Conservation (phyloP, 108 stramenopile genomes). For the Stephanodiscus triporus region DNA sequence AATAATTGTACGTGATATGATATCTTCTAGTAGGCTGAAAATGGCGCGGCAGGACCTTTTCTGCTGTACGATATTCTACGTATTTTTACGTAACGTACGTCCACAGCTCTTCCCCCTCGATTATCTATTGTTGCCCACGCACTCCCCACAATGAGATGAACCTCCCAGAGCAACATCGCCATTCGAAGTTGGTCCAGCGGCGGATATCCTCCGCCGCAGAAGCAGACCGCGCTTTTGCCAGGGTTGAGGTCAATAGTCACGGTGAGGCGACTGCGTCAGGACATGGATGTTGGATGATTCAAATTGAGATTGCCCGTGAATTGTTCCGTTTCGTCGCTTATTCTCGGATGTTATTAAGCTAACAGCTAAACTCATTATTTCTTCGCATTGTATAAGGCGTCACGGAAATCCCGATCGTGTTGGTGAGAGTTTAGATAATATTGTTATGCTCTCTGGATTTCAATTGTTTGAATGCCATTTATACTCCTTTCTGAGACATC, state of each 20-base stretch:
- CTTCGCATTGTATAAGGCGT: constrained; percentile 6
- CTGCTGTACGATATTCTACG: no score
- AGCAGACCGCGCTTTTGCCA: constrained; percentile 35
- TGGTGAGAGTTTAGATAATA: constrained; percentile 13
- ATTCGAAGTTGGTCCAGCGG: constrained; percentile 36
- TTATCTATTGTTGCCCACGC: no score
- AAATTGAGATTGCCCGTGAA: neutral
- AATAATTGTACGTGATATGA: no score
- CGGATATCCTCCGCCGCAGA: constrained; percentile 17
- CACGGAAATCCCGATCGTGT: constrained; percentile 40
- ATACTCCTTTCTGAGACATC: no score
- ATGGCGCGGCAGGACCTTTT: no score
- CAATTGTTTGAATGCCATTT: neutral
- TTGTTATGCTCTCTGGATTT: neutral
- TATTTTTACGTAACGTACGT: no score
- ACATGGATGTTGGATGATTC: neutral
- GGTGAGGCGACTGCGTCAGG: neutral
- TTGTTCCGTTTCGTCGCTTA: neutral
- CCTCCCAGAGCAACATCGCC: constrained; percentile 7
- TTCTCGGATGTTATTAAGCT: neutral
- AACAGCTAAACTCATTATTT: neutral
- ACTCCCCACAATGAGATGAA: constrained; percentile 32
- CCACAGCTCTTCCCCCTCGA: no score
- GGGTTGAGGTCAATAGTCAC: constrained; percentile 14
- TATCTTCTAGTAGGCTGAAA: no score